Percentiles rank a stretch among this genome's conserved stretches.
These are phyloP conservation scores for Didymella sp. DNA, from an alignment of 2,329 filamentous ascomycete genomes.

Conservation along the genomic window DNA sequence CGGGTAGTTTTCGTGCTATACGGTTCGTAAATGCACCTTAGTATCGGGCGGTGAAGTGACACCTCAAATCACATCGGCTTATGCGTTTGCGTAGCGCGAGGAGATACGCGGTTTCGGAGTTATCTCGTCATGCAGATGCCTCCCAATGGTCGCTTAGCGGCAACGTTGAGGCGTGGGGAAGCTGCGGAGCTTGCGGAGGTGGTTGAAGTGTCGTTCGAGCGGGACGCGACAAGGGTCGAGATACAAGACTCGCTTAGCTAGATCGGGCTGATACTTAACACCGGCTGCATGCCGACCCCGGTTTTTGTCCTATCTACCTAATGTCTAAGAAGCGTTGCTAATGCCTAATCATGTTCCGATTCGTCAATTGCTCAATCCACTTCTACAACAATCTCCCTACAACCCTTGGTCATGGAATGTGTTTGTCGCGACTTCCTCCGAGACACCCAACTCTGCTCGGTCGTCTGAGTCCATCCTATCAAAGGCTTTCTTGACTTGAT, in stretches of 20 bases:
- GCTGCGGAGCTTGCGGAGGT: slow-evolving; percentile 23
- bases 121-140: slow-evolving; percentile 6
- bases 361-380: slow-evolving; percentile 1
- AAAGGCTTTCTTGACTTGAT: slow-evolving; percentile 74
- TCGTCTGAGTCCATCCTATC: slow-evolving; percentile 68
- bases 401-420: slow-evolving; percentile 20
- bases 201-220: slow-evolving; percentile 29
- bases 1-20: slow-evolving; percentile 1
- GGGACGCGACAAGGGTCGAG: slow-evolving; percentile 26
- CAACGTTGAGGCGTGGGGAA: slow-evolving; percentile 27
- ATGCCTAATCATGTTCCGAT: slow-evolving; percentile 15
- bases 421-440: slow-evolving; percentile 29
- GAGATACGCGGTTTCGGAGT: not conserved
- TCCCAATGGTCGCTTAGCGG: slow-evolving; percentile 12
- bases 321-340: slow-evolving; percentile 33
- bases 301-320: slow-evolving; percentile 34
- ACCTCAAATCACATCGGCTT: not conserved
- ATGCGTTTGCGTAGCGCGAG: not conserved
- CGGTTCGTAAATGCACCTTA: slow-evolving; percentile 14
- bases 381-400: slow-evolving; percentile 19
- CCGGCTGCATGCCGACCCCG: slow-evolving; percentile 26
- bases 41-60: slow-evolving; percentile 15
- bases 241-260: slow-evolving; percentile 32
- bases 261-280: slow-evolving; percentile 33
- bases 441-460: slow-evolving; percentile 49